Evolutionary conservation across 2,329 filamentous ascomycete genomes (phyloP).

Genomic region (Colletotrichum tropicicola): DNA sequence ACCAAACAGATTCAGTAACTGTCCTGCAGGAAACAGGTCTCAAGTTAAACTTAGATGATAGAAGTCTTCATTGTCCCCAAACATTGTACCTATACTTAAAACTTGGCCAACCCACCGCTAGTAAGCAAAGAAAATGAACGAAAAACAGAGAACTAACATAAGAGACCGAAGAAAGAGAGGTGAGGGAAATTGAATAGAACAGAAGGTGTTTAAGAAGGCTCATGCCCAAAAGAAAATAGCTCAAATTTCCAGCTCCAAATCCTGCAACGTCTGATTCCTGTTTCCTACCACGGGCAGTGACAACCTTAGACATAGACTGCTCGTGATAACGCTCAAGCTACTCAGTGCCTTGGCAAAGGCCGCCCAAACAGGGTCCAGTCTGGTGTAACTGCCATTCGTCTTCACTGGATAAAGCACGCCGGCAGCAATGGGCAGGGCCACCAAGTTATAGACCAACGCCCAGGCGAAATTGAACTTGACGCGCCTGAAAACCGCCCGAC

Average conservation of each 20-base stretch:
- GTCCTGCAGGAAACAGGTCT: too few relatives aligned
- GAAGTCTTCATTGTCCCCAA: too few relatives aligned
- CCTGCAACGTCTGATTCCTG: background rate
- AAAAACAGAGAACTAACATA: too few relatives aligned
- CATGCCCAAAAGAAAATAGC: too few relatives aligned
- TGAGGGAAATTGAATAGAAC: too few relatives aligned
- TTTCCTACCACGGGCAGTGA: slow-evolving; percentile 52
- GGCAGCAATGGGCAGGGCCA: slow-evolving; percentile 72
- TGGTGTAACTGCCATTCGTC: slow-evolving; percentile 45
- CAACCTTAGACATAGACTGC: slow-evolving; percentile 64
- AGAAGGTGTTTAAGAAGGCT: too few relatives aligned
- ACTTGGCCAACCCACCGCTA: too few relatives aligned
- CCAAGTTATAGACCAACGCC: slow-evolving; percentile 73
- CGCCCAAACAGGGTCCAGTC: slow-evolving; percentile 51
- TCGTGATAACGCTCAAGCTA: slow-evolving; percentile 70
- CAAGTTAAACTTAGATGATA: too few relatives aligned
- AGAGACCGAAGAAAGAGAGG: too few relatives aligned
- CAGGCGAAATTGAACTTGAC: slow-evolving; percentile 76
- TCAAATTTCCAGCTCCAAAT: background rate
- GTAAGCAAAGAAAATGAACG: too few relatives aligned
- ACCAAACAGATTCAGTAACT: too few relatives aligned
- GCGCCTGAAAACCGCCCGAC: slow-evolving; percentile 68
- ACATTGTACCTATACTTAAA: too few relatives aligned
- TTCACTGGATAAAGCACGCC: slow-evolving; percentile 70
- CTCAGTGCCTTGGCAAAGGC: slow-evolving; percentile 71